Evolutionary conservation across 768 basidiomycete species (phyloP), one percentile per base, ranked within the genome.

Genomic region (Mycena haematopus): DNA sequence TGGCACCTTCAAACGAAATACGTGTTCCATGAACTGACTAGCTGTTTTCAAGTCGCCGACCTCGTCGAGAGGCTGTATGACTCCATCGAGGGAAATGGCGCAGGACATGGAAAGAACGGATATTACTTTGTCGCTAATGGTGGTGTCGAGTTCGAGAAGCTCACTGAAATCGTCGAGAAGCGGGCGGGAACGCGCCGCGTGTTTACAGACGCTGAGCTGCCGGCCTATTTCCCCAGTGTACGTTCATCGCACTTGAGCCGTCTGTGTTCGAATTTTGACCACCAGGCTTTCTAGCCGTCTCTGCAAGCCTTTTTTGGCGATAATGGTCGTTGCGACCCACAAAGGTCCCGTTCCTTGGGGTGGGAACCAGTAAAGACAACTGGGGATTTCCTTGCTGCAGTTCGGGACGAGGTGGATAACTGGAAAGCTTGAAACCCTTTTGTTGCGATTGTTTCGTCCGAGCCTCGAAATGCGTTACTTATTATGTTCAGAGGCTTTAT

Each of bases 351-450:
- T 21, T 17, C 19, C 7, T n/a, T 42, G 19, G 40, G 40, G 7
- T 42, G 40, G 40, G n/a, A 42, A 15, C 40, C 40, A n/a, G 17
- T 21, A 8, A 42, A 42, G 40, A 42, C 40, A 10, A 42, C 40
- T 5, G 40, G 2, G 10, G 40, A 42, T 42, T n/a, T 42, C 6
- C 7, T 42, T 7, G 68, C 62, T 47, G 76, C 74, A 50, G 65
- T 80, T 38, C 68, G 67, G 56, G 65, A 72, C 11, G 74, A 77
- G 65, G 68, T 75, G 4, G 73, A 73, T 57, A n/a, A 36, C 2
- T 61, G 51, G 49, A 42, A 42, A 42, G 10, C n/a, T 19, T 42
- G 40, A 42, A 38, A 33, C 11, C 6, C 11, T 36, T 36, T 11
- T 15, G 36, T 36, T 36, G n/a, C n/a, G n/a, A n/a, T n/a, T n/a